phyloP scores from a whole-genome alignment of 108 stramenopile genomes.

The Skeletonema costatum region DNA sequence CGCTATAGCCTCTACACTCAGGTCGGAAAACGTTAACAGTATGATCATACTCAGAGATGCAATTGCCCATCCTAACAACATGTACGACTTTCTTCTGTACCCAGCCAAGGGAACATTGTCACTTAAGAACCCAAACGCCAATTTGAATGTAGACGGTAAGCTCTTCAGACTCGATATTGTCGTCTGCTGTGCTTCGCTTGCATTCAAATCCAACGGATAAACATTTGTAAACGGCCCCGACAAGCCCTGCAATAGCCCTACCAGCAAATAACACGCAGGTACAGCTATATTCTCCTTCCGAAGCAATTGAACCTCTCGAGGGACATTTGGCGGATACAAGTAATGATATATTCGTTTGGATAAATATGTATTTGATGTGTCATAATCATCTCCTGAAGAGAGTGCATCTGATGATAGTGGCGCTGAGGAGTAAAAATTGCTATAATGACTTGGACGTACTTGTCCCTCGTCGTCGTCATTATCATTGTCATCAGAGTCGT shows the following conservation, averaged over 20 bases:
- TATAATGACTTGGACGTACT: not conserved
- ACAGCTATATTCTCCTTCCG: constrained; percentile 82
- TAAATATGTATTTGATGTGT: constrained; percentile 14
- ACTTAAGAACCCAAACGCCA: constrained; percentile 77
- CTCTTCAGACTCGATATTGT: constrained; percentile 64
- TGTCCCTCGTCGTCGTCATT: constrained; percentile 1
- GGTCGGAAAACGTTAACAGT: constrained; percentile 53
- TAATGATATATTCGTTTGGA: constrained; percentile 33
- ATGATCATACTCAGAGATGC: constrained; percentile 55
- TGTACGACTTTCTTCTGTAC: constrained; percentile 80
- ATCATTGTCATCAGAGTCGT: constrained; percentile 4
- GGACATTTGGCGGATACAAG: constrained; percentile 72
- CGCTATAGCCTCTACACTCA: constrained; percentile 37
- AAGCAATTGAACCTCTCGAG: constrained; percentile 71
- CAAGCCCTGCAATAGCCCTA: constrained; percentile 78
- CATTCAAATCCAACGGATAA: constrained; percentile 77
- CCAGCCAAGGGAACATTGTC: constrained; percentile 75
- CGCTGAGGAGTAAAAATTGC: not conserved
- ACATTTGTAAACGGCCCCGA: constrained; percentile 80
- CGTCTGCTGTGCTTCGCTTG: constrained; percentile 83
- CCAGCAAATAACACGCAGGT: constrained; percentile 80
- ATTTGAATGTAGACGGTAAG: constrained; percentile 75
- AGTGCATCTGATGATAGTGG: not conserved
- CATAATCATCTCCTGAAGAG: constrained; percentile 36
- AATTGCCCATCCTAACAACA: constrained; percentile 77